phyloP scores from a whole-genome alignment of 345 rosid genomes.

The Euphorbia tirucalli region DNA sequence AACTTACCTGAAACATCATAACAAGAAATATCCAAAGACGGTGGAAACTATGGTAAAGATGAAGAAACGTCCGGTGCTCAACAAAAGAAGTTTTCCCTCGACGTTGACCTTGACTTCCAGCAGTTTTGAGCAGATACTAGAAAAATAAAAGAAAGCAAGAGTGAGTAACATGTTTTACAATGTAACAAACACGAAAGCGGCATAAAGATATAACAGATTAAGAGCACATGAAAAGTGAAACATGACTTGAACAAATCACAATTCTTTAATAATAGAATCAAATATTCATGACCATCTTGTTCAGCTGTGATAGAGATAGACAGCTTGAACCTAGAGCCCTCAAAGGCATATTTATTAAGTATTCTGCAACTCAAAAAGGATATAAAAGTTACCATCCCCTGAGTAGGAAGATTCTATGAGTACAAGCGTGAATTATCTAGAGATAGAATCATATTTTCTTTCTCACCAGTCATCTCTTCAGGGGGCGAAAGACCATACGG shows the following conservation, averaged over 20 bases:
- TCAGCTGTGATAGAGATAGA: too few relatives aligned
- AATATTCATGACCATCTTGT: not conserved
- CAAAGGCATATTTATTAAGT: too few relatives aligned
- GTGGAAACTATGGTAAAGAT: slow-evolving; percentile 95
- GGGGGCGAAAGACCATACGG: too few relatives aligned
- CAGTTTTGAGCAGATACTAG: slow-evolving; percentile 63
- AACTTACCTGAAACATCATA: slow-evolving; percentile 96
- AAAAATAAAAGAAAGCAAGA: slow-evolving; percentile 12
- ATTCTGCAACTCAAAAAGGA: too few relatives aligned
- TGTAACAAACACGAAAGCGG: slow-evolving; percentile 1
- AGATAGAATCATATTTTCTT: too few relatives aligned
- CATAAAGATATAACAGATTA: not conserved
- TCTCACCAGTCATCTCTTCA: too few relatives aligned
- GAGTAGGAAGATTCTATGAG: too few relatives aligned
- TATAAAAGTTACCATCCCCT: too few relatives aligned
- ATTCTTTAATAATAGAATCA: not conserved
- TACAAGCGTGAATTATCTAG: too few relatives aligned
- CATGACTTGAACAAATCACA: not conserved
- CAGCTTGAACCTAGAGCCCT: too few relatives aligned
- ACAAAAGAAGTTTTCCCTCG: slow-evolving; percentile 95
- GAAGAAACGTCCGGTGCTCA: slow-evolving; percentile 92
- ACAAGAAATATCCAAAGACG: slow-evolving; percentile 95
- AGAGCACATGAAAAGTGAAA: not conserved
- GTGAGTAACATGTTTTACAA: not conserved
- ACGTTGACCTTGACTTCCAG: slow-evolving; percentile 58